Evolutionary conservation across 805 yeast genomes (phyloP).

Genomic region (Lipomyces lipofer): DNA sequence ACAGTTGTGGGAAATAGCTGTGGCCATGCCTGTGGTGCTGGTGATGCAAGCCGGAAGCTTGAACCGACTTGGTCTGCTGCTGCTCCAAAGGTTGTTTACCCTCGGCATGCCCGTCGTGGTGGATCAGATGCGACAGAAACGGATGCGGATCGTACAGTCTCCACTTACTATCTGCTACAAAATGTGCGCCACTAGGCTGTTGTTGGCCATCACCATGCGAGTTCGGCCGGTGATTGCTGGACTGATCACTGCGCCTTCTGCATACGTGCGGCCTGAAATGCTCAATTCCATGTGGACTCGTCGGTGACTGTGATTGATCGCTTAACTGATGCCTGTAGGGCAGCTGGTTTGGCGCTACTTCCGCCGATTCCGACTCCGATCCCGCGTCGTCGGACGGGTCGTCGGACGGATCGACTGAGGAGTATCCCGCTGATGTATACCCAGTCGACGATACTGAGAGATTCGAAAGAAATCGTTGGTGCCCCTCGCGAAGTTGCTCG

Average conservation of each 20-base stretch:
- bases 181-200: neutral
- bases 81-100: neutral
- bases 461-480: too few relatives aligned
- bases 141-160: conserved; percentile 27
- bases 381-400: too few relatives aligned
- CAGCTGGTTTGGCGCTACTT: neutral
- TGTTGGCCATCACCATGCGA: neutral
- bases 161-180: conserved; percentile 20
- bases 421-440: conserved; percentile 5
- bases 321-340: neutral
- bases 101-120: neutral
- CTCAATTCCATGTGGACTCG: conserved; percentile 4
- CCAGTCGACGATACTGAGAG: too few relatives aligned
- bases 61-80: neutral
- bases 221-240: too few relatives aligned
- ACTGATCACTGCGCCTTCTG: too few relatives aligned
- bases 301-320: neutral
- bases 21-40: neutral
- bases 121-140: conserved; percentile 16
- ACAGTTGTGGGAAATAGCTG: too few relatives aligned
- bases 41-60: neutral
- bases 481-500: too few relatives aligned
- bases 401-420: conserved; percentile 4
- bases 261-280: too few relatives aligned
- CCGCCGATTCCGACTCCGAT: neutral